These are phyloP conservation scores for Phytophthora sansomeana DNA, from an alignment of 352 stramenopile genomes.

Conservation along the genomic window DNA sequence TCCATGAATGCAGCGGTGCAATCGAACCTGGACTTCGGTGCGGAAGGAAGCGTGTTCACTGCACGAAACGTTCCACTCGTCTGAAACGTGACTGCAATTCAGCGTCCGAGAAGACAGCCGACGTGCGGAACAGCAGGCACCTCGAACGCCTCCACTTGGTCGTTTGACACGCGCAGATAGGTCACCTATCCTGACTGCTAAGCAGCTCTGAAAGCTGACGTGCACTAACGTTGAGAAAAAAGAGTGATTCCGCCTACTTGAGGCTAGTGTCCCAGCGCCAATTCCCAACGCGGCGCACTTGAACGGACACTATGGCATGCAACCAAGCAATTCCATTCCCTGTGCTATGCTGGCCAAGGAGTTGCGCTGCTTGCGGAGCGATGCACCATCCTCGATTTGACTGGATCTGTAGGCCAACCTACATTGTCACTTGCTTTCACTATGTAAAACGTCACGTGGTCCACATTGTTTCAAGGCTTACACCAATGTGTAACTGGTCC, in stretches of 20 bases:
- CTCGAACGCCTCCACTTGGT: not conserved
- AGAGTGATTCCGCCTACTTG: constrained; percentile 4
- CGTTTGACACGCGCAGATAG: constrained; percentile 22
- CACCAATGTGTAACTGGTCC: constrained; percentile 10
- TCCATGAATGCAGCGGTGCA: not conserved
- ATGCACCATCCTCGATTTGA: not conserved
- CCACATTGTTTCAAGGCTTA: not conserved
- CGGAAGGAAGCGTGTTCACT: constrained; percentile 2
- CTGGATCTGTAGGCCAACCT: not conserved
- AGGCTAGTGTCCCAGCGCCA: constrained; percentile 11
- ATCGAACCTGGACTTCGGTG: constrained; percentile 15
- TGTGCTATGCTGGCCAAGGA: constrained; percentile 14
- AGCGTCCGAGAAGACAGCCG: constrained; percentile 20
- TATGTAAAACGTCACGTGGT: not conserved
- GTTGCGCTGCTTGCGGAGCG: not conserved
- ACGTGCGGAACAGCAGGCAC: not conserved
- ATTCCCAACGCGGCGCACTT: too few species aligned
- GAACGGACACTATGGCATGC: too few species aligned
- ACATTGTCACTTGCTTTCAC: constrained; percentile 4
- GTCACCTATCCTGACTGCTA: constrained; percentile 22
- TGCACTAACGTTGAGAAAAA: constrained; percentile 24
- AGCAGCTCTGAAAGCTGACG: not conserved
- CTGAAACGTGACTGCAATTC: constrained; percentile 7
- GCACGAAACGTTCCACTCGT: constrained; percentile 4
- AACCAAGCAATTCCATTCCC: too few species aligned